Evolutionary conservation across 1,284 basidiomycete genomes (phyloP).

Genomic region (Singerocomus inundabilis): DNA sequence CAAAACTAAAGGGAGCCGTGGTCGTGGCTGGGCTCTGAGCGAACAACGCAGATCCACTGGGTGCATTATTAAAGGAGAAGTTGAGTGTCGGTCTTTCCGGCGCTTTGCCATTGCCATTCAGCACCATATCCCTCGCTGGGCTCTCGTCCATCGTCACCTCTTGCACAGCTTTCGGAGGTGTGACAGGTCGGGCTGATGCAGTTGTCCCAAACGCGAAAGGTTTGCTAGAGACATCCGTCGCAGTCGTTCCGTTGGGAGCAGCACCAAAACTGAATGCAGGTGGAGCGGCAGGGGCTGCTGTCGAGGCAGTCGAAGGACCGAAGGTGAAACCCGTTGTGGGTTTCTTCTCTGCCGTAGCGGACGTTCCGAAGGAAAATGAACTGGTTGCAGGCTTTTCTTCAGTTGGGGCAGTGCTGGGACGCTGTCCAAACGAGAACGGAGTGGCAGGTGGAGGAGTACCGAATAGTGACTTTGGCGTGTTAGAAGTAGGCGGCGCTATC

Average conservation of each 20-base stretch:
- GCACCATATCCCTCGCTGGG: constrained; percentile 52
- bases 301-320: constrained; percentile 24
- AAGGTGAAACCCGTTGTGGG: constrained; percentile 32
- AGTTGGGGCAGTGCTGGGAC: constrained; percentile 16
- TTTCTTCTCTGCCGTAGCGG: constrained; percentile 28
- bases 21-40: constrained; percentile 34
- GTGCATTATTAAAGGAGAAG: constrained; percentile 43
- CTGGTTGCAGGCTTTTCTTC: constrained; percentile 24
- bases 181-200: constrained; percentile 39
- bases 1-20: constrained; percentile 33
- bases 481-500: constrained; percentile 1
- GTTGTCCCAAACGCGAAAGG: constrained; percentile 32
- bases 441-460: constrained; percentile 20
- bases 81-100: constrained; percentile 39
- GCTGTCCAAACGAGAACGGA: constrained; percentile 32
- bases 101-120: constrained; percentile 33
- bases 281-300: constrained; percentile 24
- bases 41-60: constrained; percentile 40
- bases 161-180: constrained; percentile 55
- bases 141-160: constrained; percentile 73
- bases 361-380: constrained; percentile 32
- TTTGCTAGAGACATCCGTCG: constrained; percentile 32
- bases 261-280: constrained; percentile 34
- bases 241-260: constrained; percentile 26
- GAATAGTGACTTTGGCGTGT: constrained; percentile 30